Evolutionary conservation across 2,329 filamentous ascomycete species (phyloP), one percentile per base, ranked within the genome.

Genomic region (Didymella lethalis): DNA sequence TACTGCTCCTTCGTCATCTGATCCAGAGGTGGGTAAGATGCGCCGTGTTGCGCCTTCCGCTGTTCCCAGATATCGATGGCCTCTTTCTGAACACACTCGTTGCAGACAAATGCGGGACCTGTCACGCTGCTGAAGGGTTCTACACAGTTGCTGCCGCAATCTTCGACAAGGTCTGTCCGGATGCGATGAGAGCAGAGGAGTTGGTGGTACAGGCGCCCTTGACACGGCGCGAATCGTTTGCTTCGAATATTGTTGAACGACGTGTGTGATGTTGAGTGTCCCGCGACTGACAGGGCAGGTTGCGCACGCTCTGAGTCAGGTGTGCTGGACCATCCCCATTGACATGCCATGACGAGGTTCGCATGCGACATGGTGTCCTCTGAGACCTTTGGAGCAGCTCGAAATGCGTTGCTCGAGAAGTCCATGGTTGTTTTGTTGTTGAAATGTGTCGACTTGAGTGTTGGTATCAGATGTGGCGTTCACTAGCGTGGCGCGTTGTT

Each of bases 171-270:
- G 53, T 76, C 72, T 3, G 75, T 77, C 18, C 75, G 71, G 40
- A 77, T 67, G 6, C 71, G 69, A 60, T 77, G 75, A 18, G 73
- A 74, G 49, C 75, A 76, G 7, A 68, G 54, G 4, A 77, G 70
- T 50, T 76, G 74, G 43, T 77, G 75, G 36, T 76, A 76, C 7
- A 75, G 67, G 7, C 72, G 72, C 11, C 73, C 73, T 52, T 72
- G 70, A 49, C 75, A 77, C 20, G 72, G 68, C 26, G 67, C 66
- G 47, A 75, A 71, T 26, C 73, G 72, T 52, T 70, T 74, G 50
- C 65, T 64, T 16, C 66, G 68, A 7, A 67, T 59, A 43, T 67
- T 67, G 29, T 66, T 64, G 50, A 67, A 64, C 3, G 59, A 54
- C 2, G 65, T 64, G 7, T 44, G 34, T 26, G 63, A 52, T 20